Base-by-base conservation (phyloP, 1,284 basidiomycete genomes). In the Puccinia sorghi region DNA sequence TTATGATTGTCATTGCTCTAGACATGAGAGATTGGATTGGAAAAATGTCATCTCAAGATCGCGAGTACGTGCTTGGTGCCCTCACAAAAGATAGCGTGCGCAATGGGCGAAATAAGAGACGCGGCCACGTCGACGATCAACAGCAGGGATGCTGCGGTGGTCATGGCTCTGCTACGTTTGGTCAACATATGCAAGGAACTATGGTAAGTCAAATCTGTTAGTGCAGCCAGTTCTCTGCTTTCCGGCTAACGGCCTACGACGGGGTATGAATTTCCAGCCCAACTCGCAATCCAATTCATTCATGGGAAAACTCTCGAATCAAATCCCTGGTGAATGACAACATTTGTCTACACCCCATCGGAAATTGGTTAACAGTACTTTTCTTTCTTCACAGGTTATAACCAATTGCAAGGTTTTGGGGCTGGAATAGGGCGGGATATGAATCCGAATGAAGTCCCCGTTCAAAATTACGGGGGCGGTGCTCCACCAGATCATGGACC, bases 1-100 rank as follows among this genome's bases (percentile, higher is more conserved):
- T 56, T 6, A 25, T 46, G n/a, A 43, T 56, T n/a, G 12, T 25
- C 54, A n/a, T 22, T 52, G 17, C 13, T 78, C 57, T 46, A 79
- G 77, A 79, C 52, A 79, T 79, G 77, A 69, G 77, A 66, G 77
- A 79, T 57, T 79, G 77, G 77, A 79, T 79, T 43, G 77, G 77
- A 11, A 79, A 79, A 43, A 79, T 79, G 77, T 48, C 77, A 8
- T 56, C 67, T 37, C 52, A 56, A 15, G 77, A 79, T 66, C 69
- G 77, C 11, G 57, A 61, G 2, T 82, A 82, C 79, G 82, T 83
- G 75, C 81, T 84, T 39, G 73, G 81, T 59, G 82, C 82, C 11
- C 71, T 84, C 46, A 83, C 83, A 20, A 83, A 83, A 80, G 81
- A 83, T 27, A 76, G 81, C 32, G 83, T 84, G 9, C 80, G 82